A percentile compares a stretch with the other conserved stretches of the same genome.
Conservation (phyloP, 192 early-diverging fungal genomes). For the Paraglomus brasilianum region DNA sequence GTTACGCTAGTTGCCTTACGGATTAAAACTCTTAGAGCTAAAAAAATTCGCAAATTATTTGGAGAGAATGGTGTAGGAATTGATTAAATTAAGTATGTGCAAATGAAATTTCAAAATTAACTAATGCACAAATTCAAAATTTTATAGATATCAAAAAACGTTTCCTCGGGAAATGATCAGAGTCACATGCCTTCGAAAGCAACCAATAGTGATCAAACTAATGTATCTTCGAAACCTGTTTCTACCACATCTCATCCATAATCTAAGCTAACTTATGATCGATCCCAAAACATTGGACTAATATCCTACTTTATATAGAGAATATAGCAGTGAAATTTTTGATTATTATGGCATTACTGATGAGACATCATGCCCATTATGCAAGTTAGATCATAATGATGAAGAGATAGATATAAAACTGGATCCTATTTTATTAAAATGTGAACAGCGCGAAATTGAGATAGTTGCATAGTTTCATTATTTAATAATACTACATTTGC, state of each 20-base stretch:
- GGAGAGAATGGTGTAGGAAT: not conserved
- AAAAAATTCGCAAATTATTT: conserved; percentile 23
- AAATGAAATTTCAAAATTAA: too few relatives aligned
- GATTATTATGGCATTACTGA: conserved; percentile 19
- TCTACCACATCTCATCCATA: not conserved
- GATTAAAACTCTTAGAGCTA: conserved; percentile 12
- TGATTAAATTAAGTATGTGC: too few relatives aligned
- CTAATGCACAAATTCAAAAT: too few relatives aligned
- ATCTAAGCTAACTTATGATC: conserved; percentile 2
- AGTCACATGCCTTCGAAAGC: conserved; percentile 2
- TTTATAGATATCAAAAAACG: too few relatives aligned
- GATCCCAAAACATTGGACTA: not conserved
- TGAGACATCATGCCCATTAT: conserved; percentile 19
- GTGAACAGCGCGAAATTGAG: conserved; percentile 4
- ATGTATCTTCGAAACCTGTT: too few relatives aligned
- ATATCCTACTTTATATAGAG: conserved; percentile 17
- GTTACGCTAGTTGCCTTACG: not conserved
- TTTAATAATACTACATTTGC: too few relatives aligned
- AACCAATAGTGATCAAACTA: too few relatives aligned
- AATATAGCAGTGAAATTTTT: conserved; percentile 9
- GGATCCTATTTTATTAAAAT: conserved; percentile 11
- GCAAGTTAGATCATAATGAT: not conserved
- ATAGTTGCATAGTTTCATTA: not conserved
- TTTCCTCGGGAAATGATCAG: not conserved
- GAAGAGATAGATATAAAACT: not conserved